Conservation (phyloP, 306 rosid genomes). For the Sechiopsis laciniata region DNA sequence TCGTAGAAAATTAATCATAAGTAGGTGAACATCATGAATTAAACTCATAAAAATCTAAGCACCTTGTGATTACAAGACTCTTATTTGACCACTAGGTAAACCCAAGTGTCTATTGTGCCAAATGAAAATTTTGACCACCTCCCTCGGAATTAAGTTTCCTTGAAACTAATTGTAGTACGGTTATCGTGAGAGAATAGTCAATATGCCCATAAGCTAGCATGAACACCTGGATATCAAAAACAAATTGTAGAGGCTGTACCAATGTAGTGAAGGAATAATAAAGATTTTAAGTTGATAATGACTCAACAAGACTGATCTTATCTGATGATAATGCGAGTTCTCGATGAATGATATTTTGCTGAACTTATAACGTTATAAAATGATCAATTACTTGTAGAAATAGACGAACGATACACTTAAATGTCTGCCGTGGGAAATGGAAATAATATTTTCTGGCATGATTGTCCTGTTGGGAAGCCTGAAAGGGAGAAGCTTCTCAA, state of each 20-base stretch:
- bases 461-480: constrained; percentile 56
- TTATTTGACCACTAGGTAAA: too few species aligned
- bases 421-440: constrained; percentile 61
- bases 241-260: not conserved
- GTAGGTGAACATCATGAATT: too few species aligned
- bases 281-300: not conserved
- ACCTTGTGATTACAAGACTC: too few species aligned
- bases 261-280: not conserved
- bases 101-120: too few species aligned
- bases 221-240: too few species aligned
- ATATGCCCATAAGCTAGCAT: too few species aligned
- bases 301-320: not conserved
- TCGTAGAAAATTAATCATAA: too few species aligned
- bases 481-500: constrained; percentile 79
- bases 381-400: not conserved
- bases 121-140: too few species aligned
- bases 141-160: too few species aligned
- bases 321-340: not conserved
- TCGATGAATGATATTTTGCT: not conserved
- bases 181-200: too few species aligned
- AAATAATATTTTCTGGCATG: constrained; percentile 80
- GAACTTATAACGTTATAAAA: not conserved
- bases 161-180: too few species aligned
- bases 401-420: constrained; percentile 5
- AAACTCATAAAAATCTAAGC: too few species aligned